Evolutionary conservation across 345 rosid genomes (phyloP).

Genomic region (Syzygium oleosum): DNA sequence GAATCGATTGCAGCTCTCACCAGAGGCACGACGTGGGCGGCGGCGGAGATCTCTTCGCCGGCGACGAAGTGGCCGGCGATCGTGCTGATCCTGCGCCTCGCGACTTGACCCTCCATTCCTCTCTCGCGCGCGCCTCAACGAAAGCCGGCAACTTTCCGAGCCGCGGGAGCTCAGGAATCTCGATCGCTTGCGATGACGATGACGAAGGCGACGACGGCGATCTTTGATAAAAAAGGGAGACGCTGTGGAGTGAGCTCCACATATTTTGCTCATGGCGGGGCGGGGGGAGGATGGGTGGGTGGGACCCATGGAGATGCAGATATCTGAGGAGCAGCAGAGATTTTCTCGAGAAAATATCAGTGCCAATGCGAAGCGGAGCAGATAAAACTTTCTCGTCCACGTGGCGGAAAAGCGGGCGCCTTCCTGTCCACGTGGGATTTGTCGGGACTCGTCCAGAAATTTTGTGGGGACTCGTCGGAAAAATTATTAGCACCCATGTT

Average conservation of each 20-base stretch:
- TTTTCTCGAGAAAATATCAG: not conserved
- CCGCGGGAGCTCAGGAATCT: not conserved
- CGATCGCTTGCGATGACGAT: not conserved
- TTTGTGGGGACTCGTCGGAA: too few relatives aligned
- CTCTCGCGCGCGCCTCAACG: not conserved
- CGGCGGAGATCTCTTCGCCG: slow-evolving; percentile 25
- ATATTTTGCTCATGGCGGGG: not conserved
- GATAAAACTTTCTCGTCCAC: not conserved
- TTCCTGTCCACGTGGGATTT: not conserved
- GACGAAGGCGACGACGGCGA: not conserved
- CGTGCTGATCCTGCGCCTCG: slow-evolving; percentile 53
- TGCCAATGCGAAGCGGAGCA: not conserved
- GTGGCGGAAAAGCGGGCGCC: not conserved
- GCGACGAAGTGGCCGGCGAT: slow-evolving; percentile 48
- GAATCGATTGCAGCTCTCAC: slow-evolving; percentile 17
- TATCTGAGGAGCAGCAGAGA: not conserved
- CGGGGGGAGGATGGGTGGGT: not conserved
- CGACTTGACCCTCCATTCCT: slow-evolving; percentile 50
- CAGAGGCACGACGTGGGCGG: slow-evolving; percentile 51
- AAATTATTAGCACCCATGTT: too few relatives aligned
- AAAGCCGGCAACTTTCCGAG: not conserved
- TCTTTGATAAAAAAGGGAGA: not conserved
- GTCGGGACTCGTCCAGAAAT: not conserved
- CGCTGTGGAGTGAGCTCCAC: not conserved
- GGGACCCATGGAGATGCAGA: not conserved